phyloP scores from a whole-genome alignment of 1,139 yeast species.

The Geotrichum phurueaensis region DNA sequence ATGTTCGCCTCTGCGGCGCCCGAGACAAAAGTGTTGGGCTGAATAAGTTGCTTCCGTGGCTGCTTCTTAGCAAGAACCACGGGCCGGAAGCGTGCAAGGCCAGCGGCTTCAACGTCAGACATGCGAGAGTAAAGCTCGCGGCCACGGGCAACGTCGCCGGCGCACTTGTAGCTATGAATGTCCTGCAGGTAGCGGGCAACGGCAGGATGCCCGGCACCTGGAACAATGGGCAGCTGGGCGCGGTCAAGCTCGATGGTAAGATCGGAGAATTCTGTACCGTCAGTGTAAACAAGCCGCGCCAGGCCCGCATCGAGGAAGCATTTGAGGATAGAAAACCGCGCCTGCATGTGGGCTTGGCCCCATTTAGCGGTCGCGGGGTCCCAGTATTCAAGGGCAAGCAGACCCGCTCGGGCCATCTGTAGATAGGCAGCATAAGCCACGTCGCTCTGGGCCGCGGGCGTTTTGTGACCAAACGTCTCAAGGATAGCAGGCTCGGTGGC shows the following conservation, averaged over 20 bases:
- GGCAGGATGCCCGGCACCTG: slow-evolving; percentile 62
- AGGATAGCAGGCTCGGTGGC: slow-evolving; percentile 62
- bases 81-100: slow-evolving; percentile 56
- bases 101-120: slow-evolving; percentile 58
- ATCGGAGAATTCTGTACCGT: slow-evolving; percentile 44
- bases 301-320: slow-evolving; percentile 49
- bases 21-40: slow-evolving; percentile 57
- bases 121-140: slow-evolving; percentile 55
- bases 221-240: slow-evolving; percentile 36
- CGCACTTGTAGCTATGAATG: slow-evolving; percentile 70
- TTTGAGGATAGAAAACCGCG: slow-evolving; percentile 77
- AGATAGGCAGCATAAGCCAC: slow-evolving; percentile 62
- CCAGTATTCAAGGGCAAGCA: slow-evolving; percentile 77
- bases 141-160: slow-evolving; percentile 66
- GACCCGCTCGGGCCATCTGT: slow-evolving; percentile 84
- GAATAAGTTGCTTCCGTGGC: slow-evolving; percentile 79
- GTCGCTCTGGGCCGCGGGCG: slow-evolving; percentile 49
- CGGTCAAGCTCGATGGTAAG: slow-evolving; percentile 41
- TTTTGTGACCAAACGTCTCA: slow-evolving; percentile 61
- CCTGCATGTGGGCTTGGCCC: slow-evolving; percentile 96
- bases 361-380: slow-evolving; percentile 74
- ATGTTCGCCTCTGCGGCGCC: slow-evolving; percentile 39
- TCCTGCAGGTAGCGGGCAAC: slow-evolving; percentile 64
- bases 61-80: slow-evolving; percentile 62
- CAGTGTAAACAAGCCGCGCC: slow-evolving; percentile 50